These are phyloP conservation scores for Thelephora aurantiotincta DNA, from an alignment of 768 basidiomycete species.

Conservation along the genomic window DNA sequence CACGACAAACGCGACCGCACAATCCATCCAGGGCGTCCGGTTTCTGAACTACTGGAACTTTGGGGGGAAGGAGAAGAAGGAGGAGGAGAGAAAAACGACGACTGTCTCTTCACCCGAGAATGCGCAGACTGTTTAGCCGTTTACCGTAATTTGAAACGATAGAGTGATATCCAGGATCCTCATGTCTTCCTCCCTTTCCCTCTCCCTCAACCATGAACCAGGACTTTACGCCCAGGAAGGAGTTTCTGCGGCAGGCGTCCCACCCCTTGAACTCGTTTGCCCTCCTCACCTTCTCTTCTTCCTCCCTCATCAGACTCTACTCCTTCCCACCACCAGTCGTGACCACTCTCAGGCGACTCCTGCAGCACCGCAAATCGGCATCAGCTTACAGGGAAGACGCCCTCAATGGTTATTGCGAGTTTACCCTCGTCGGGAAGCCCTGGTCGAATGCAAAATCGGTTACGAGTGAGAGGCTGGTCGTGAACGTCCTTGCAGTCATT, in stretches of 20 bases:
- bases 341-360: conserved; percentile 36
- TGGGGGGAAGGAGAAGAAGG: conserved; percentile 71
- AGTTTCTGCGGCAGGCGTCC: conserved; percentile 50
- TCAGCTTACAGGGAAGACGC: conserved; percentile 39
- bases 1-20: conserved; percentile 79
- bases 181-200: too few species aligned
- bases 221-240: conserved; percentile 49
- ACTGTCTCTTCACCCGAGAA: too few species aligned
- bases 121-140: too few species aligned
- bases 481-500: conserved; percentile 50
- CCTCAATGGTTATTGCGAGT: conserved; percentile 47
- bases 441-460: conserved; percentile 60
- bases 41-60: conserved; percentile 87
- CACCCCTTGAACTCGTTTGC: conserved; percentile 45
- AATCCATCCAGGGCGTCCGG: conserved; percentile 68
- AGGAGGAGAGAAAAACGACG: neutral
- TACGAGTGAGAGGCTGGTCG: conserved; percentile 50
- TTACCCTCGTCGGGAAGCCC: conserved; percentile 52
- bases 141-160: too few species aligned
- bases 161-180: too few species aligned
- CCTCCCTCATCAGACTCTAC: conserved; percentile 54
- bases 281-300: conserved; percentile 52
- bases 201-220: too few species aligned
- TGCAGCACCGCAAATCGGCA: conserved; percentile 32
- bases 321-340: conserved; percentile 46